Evolutionary conservation across 495 filamentous ascomycete species (phyloP), one percentile per base, ranked within the genome.

Genomic region (Sordaria brevicollis): DNA sequence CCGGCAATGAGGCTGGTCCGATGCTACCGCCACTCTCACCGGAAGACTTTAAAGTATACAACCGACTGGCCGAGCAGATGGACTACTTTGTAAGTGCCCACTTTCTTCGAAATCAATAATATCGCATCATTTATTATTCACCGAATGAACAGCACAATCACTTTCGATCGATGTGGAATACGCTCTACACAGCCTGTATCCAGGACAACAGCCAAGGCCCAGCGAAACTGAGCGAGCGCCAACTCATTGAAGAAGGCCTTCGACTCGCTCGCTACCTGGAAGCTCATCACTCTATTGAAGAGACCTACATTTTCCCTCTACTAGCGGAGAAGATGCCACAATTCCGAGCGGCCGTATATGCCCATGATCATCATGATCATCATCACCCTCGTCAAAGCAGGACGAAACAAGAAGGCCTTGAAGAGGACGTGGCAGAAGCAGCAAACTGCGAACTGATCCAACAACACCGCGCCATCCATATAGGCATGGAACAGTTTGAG

Each of bases 401-500:
- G 29, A 31, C 6, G 49, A 25, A 33, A 62, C 25, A 36, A 8
- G 35, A 57, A 17, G 49, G 31, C 25, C 25, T 29, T 17, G 5
- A 57, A n/a, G 37, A 29, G 29, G 6, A 4, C 7, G 19, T 39
- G 41, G 29, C 68, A 70, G 31, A 25, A 70, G 71, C 68, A 68
- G 35, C 36, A 35, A 70, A 72, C 19, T 76, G 76, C 25, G 86
- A 92, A 77, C 77, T 96, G 43, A 75, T 94, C 57, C 83, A 79
- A n/a, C 93, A 97, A 80, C 94, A 97, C 75, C 83, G 84, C 71
- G 79, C 88, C 77, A 97, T 97, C 57, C 94, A 97, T 78, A 79
- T 81, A 2, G 94, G 93, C 3, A 83, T 97, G 77, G 94, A 93
- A 25, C 83, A 84, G 70, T 83, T 96, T 39, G 84, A 88, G 75